A percentile compares a stretch with the other conserved stretches of the same genome.
phyloP scores from a whole-genome alignment of 495 filamentous ascomycete genomes.

The Hapsidospora chrysogenum region DNA sequence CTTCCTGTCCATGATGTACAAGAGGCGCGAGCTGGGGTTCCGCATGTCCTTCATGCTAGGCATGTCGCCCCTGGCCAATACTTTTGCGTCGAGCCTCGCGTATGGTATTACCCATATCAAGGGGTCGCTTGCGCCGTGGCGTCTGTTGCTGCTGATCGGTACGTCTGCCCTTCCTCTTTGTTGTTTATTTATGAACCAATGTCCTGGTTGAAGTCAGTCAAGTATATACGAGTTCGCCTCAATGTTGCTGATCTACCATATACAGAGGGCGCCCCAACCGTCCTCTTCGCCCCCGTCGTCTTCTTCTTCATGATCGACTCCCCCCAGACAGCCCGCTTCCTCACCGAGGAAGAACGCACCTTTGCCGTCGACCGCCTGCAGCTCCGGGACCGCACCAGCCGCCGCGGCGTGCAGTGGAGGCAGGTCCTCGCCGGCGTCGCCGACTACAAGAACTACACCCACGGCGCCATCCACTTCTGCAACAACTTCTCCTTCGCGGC shows the following conservation, averaged over 20 bases:
- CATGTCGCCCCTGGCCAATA: slow-evolving; percentile 65
- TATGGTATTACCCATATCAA: slow-evolving; percentile 66
- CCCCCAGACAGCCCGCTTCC: slow-evolving; percentile 49
- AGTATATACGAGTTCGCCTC: too few relatives aligned
- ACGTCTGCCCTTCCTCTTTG: too few relatives aligned
- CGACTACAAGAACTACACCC: slow-evolving; percentile 37
- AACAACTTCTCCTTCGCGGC: slow-evolving; percentile 60
- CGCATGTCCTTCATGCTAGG: slow-evolving; percentile 62
- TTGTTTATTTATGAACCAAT: too few relatives aligned
- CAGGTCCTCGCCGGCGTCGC: slow-evolving; percentile 40
- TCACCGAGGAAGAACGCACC: slow-evolving; percentile 52
- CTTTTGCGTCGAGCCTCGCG: slow-evolving; percentile 68
- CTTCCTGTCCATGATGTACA: slow-evolving; percentile 71
- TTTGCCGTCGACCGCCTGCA: slow-evolving; percentile 51
- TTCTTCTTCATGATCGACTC: slow-evolving; percentile 59
- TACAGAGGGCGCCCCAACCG: slow-evolving; percentile 65
- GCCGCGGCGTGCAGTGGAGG: slow-evolving; percentile 36
- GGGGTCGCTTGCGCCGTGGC: slow-evolving; percentile 54
- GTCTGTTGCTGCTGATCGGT: slow-evolving; percentile 66
- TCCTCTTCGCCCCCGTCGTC: slow-evolving; percentile 45
- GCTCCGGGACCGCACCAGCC: slow-evolving; percentile 30
- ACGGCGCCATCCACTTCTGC: slow-evolving; percentile 30
- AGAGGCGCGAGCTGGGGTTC: slow-evolving; percentile 58
- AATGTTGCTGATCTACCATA: too few relatives aligned
- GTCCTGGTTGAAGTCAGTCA: too few relatives aligned